phyloP scores from a whole-genome alignment of 805 yeast species.

The Clavispora vitiphila region DNA sequence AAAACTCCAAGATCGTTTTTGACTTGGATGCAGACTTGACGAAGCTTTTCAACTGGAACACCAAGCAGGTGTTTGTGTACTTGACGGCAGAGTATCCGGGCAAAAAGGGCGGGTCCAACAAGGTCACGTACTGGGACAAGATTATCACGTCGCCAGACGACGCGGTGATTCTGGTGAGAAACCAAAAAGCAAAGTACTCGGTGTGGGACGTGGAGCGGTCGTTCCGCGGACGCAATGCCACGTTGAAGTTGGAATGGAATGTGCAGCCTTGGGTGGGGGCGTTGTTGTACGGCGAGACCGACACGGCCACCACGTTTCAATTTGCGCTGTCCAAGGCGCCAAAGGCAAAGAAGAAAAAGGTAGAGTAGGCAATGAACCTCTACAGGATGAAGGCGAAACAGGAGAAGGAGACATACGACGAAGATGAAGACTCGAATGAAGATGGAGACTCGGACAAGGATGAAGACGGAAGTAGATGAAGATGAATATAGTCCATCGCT shows the following conservation, averaged over 20 bases:
- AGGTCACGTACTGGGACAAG: constrained; percentile 87
- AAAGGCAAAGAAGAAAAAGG: background rate
- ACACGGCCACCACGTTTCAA: constrained; percentile 20
- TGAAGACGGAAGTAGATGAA: too few relatives aligned
- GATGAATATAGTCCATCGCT: too few relatives aligned
- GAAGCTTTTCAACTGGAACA: constrained; percentile 90
- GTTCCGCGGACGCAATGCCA: constrained; percentile 60
- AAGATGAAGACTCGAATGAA: too few relatives aligned
- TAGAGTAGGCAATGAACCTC: background rate
- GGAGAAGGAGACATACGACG: background rate
- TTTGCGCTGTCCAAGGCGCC: constrained; percentile 21
- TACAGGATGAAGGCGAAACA: background rate
- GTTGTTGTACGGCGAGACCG: constrained; percentile 58
- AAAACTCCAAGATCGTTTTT: constrained; percentile 65
- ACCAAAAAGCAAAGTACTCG: constrained; percentile 66
- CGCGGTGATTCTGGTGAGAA: constrained; percentile 50
- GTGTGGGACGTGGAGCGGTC: constrained; percentile 78
- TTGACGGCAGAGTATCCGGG: constrained; percentile 79
- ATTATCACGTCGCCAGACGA: constrained; percentile 58
- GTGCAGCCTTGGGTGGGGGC: constrained; percentile 90
- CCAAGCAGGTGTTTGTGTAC: constrained; percentile 92
- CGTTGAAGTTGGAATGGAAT: constrained; percentile 77
- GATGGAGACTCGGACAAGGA: too few relatives aligned
- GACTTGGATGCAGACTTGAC: constrained; percentile 72
- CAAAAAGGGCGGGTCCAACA: constrained; percentile 44